These are phyloP conservation scores for Suillus sp. DNA, from an alignment of 768 basidiomycete genomes.

Conservation along the genomic window DNA sequence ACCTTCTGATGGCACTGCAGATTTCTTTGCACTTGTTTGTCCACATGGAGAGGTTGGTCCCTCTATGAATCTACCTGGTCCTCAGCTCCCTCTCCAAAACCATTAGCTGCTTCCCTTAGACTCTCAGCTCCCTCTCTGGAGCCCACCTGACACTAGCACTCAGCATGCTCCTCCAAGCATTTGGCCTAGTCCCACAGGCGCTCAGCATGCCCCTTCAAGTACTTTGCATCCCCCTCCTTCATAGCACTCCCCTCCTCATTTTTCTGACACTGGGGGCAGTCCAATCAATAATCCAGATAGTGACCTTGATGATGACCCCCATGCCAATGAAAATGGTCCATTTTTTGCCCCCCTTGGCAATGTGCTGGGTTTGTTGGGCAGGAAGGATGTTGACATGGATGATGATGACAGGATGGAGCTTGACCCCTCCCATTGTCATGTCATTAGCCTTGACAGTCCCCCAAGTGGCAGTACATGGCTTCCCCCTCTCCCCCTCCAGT, in stretches of 20 bases:
- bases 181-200: no score
- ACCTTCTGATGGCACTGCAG: no score
- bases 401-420: background rate
- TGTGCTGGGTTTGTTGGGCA: no score
- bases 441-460: no score
- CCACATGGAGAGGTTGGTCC: background rate
- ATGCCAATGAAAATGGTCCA: background rate
- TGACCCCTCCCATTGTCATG: background rate
- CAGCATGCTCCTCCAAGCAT: background rate
- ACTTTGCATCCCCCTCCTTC: background rate
- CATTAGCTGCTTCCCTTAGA: background rate
- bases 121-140: background rate
- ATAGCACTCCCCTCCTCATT: background rate
- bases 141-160: background rate
- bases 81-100: background rate
- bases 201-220: no score
- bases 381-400: background rate
- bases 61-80: background rate
- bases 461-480: no score
- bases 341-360: no score
- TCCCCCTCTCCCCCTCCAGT: no score
- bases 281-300: background rate
- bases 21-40: background rate
- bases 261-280: background rate
- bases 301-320: background rate